Evolutionary conservation across 345 rosid genomes (phyloP), one percentile per base, ranked within the genome.

Genomic region (Tarenaya hassleriana): DNA sequence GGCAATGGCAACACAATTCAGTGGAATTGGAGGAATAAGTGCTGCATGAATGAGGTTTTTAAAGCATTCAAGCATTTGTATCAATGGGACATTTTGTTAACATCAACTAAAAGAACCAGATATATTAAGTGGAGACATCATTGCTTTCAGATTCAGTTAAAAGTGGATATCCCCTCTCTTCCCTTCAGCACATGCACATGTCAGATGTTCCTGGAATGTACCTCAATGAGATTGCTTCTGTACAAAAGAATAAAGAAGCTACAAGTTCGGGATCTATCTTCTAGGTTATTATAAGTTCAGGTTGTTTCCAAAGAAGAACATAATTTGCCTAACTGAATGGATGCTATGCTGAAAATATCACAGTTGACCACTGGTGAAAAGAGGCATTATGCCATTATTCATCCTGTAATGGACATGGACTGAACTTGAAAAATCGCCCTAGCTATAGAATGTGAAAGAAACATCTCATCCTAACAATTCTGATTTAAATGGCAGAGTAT

Each of bases 261-360:
- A 8, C 14, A 32, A 49, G n/a, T n/a, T n/a, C n/a, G 35, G 44
- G 50, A 35, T 55, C 41, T 14, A 62, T 16, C n/a, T n/a, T n/a
- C n/a, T n/a, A n/a, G n/a, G n/a, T n/a, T n/a, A n/a, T n/a, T 45
- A 52, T 39, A 52, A 44, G 20, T 44, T 44, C 21, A 29, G 3
- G 27, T 24, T 10, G 38, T 45, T 46, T 47, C n/a, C n/a, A n/a
- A n/a, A n/a, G n/a, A n/a, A n/a, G 29, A 24, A 24, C 29, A 24
- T 5, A 24, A 24, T 24, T 5, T 2, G 5, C n/a, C n/a, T 24
- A 24, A 24, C 29, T 24, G 29, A 24, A 24, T 24, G 29, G 29
- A 24, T 24, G 29, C 5, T 24, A 24, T 24, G 29, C 29, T 24
- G 29, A 24, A 24, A 24, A 24, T 5, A 24, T 24, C 3, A 24